Base-by-base conservation (phyloP, 106 monocot genomes). In the Allium cepa region DNA sequence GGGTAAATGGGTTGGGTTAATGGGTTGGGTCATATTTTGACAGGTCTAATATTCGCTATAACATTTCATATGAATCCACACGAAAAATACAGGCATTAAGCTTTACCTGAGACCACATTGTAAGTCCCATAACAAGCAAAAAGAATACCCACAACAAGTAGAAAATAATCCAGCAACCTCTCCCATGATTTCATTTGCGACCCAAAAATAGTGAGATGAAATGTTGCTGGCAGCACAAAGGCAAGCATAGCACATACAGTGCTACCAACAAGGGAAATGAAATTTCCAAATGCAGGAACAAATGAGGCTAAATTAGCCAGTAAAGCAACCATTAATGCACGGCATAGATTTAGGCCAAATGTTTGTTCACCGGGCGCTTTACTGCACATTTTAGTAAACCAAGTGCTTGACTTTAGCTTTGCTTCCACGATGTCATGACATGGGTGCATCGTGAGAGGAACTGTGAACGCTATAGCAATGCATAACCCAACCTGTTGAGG, bases 401-500 rank as follows among this genome's bases (percentile, higher is more conserved):
- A 88, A 56, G 59, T 71, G 12, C 62, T 78, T 45, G 81, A 71
- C 49, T 52, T 70, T 48, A 96, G 67, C 69, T 76, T 96, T 15
- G 60, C 57, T 47, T 96, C 95, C 0, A 74, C 56, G 16, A 96
- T 91, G 18, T 96, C 91, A 27, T 96, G 86, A 50, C 91, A 88
- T 2, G 95, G 95, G 50, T 96, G 91, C 95, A 96, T 88, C 85
- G 88, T 91, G 71, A 88, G 78, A 49, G 95, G 95, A 62, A 96
- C 91, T 58, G 95, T 91, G 81, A 96, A 91, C 27, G 74, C 64
- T 8, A 96, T 83, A 49, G 85, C 95, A 28, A 91, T 66, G 62
- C 91, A 96, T 6, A 96, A 81, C 17, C 95, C 91, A 63, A 91
- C 71, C 94, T 94, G 87, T 74, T 36, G 36, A 36, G 3, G 3